Evolutionary conservation across 495 filamentous ascomycete genomes (phyloP).

Genomic region (Clavariopsis aquatica): DNA sequence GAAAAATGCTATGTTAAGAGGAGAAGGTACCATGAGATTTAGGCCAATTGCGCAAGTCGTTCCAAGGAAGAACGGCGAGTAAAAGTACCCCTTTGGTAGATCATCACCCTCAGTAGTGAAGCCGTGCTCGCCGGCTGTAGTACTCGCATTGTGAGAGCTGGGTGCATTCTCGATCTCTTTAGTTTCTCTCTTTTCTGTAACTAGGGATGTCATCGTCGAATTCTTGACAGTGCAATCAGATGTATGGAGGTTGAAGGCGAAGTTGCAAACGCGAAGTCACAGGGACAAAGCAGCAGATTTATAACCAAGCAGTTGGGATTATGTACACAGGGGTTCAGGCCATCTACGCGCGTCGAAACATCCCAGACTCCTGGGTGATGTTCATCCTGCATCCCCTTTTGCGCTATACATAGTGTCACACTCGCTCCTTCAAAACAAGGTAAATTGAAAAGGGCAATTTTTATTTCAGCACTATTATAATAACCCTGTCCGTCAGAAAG

Average conservation of each 20-base stretch:
- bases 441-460: no score
- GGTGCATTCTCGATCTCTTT: slow-evolving; percentile 16
- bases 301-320: slow-evolving; percentile 4
- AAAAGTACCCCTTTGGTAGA: slow-evolving; percentile 34
- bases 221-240: not conserved
- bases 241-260: no score
- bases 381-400: slow-evolving; percentile 7
- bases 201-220: not conserved
- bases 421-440: slow-evolving; percentile 9
- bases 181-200: slow-evolving; percentile 7
- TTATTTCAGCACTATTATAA: no score
- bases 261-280: slow-evolving; percentile 15
- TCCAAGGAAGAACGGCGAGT: slow-evolving; percentile 29
- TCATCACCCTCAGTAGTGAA: slow-evolving; percentile 20
- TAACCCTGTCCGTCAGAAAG: no score
- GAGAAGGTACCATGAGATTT: slow-evolving; percentile 18
- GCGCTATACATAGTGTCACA: not conserved
- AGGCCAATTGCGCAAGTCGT: slow-evolving; percentile 31
- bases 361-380: slow-evolving; percentile 11
- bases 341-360: not conserved
- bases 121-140: slow-evolving; percentile 15
- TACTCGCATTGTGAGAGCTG: slow-evolving; percentile 6
- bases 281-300: slow-evolving; percentile 2
- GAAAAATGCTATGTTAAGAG: not conserved
- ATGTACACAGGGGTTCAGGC: not conserved